Conservation (phyloP, 2,329 filamentous ascomycete species). For the Lasiodiplodia citricola region DNA sequence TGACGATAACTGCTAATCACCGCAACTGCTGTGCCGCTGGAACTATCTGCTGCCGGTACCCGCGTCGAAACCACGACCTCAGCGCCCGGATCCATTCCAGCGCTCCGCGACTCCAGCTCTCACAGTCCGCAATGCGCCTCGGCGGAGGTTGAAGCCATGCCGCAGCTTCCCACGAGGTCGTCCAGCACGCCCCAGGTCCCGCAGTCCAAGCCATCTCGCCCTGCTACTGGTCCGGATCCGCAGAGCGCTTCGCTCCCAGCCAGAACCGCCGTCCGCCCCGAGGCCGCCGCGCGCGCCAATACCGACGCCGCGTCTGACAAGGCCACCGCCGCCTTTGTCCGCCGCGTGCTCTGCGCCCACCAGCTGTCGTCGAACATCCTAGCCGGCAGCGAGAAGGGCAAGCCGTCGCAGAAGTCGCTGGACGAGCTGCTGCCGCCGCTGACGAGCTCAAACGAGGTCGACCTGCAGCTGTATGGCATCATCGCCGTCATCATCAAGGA, state of each 20-base stretch:
- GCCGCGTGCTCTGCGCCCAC: slow-evolving; percentile 81
- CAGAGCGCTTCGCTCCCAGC: neutral
- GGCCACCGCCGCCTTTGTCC: slow-evolving; percentile 80
- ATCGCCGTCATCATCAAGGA: slow-evolving; percentile 89
- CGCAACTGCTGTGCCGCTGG: slow-evolving; percentile 2
- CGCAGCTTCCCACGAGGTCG: slow-evolving; percentile 19
- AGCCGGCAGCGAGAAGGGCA: slow-evolving; percentile 57
- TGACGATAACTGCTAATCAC: slow-evolving; percentile 12
- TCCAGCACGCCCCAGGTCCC: slow-evolving; percentile 23
- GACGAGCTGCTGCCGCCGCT: slow-evolving; percentile 86
- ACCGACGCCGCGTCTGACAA: slow-evolving; percentile 63
- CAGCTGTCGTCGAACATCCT: slow-evolving; percentile 47
- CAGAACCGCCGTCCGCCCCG: neutral
- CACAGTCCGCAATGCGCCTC: slow-evolving; percentile 24
- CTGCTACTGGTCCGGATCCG: slow-evolving; percentile 13
- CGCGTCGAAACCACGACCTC: neutral
- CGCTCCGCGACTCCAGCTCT: neutral
- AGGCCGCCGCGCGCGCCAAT: neutral
- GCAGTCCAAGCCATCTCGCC: slow-evolving; percentile 10
- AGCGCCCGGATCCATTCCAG: neutral
- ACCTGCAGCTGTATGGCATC: slow-evolving; percentile 90
- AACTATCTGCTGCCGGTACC: neutral
- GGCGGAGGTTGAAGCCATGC: slow-evolving; percentile 26
- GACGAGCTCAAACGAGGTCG: slow-evolving; percentile 92
- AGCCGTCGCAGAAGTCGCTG: slow-evolving; percentile 69